Base-by-base conservation (phyloP, 768 basidiomycete genomes). In the Pleurotus sapidus region DNA sequence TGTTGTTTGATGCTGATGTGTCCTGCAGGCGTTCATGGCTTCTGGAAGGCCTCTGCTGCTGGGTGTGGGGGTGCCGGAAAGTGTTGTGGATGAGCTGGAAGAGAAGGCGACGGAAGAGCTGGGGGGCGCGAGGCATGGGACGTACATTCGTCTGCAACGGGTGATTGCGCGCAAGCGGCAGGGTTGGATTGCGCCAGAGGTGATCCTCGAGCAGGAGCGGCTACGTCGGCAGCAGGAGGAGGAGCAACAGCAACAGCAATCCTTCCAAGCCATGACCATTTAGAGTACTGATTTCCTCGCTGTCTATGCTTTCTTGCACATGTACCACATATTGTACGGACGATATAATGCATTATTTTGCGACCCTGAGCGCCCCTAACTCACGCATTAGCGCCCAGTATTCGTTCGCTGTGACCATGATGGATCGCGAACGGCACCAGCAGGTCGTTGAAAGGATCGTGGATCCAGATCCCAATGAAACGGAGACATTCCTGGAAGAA, bases 1-100 rank as follows among this genome's bases (percentile, higher is more conserved):
- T 24, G 14, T 47, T 17, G 4, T 58, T 3, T 12, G 30, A 20
- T 42, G 9, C 46, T 30, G 42, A 38, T 4, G 17, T 18, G 30
- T 18, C 43, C 1, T 4, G 58, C 60, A 91, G 87, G 74, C 80
- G 12, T 90, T 92, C 65, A 64, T 92, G 40, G 77, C 76, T 60
- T 83, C 85, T 0, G 84, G 81, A 15, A 76, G 87, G n/a, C 86
- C 88, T 18, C 72, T 91, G 42, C 77, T 92, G 2, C 77, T 91
- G 4, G 80, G 84, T 11, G 80, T 74, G 62, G 90, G 88, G 3
- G 63, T 90, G 25, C 68, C 83, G 2, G 77, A 80, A 64, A 68
- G 72, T 6, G 64, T 84, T 14, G 76, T 90, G 18, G 72, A 84
- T 57, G 72, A 79, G 30, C 68, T 91, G 15, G 78, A 89, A 67